A percentile compares a stretch with the other conserved stretches of the same genome.
These are phyloP conservation scores for Aspergillus baeticus DNA, from an alignment of 495 filamentous ascomycete species.

Conservation along the genomic window DNA sequence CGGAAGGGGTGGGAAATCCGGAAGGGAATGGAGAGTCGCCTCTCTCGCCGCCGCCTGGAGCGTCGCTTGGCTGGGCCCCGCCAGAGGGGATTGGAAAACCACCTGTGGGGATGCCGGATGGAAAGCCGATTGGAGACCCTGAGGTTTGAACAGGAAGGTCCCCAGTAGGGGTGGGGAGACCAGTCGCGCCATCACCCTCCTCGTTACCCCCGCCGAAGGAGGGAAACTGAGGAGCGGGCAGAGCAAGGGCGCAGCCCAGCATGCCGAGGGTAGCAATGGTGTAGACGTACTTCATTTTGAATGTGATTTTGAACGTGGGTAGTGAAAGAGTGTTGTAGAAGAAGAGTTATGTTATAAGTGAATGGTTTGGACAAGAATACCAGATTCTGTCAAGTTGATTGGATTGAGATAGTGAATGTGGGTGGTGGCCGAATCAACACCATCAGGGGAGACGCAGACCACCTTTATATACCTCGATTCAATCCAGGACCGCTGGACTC, in stretches of 20 bases:
- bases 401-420: neutral
- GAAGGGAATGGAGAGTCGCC: neutral
- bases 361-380: slow-evolving; percentile 6
- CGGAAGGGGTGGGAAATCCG: slow-evolving; percentile 5
- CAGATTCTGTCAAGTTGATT: slow-evolving; percentile 12
- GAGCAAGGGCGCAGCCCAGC: slow-evolving; percentile 19
- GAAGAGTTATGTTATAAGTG: neutral
- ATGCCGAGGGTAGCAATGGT: slow-evolving; percentile 12
- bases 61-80: too few relatives aligned
- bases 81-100: slow-evolving; percentile 1
- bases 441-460: neutral
- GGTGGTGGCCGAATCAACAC: neutral
- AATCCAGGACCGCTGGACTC: neutral
- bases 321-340: slow-evolving; percentile 4
- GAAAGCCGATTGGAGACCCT: neutral
- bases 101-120: neutral
- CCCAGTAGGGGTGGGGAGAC: slow-evolving; percentile 1
- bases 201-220: neutral
- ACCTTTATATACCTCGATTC: slow-evolving; percentile 19
- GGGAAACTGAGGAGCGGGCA: slow-evolving; percentile 13
- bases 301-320: neutral
- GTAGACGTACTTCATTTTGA: slow-evolving; percentile 21
- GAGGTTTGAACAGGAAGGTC: slow-evolving; percentile 1
- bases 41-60: neutral
- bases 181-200: neutral